Conservation (phyloP, 2,329 filamentous ascomycete species). For the Clarireedia paspali region DNA sequence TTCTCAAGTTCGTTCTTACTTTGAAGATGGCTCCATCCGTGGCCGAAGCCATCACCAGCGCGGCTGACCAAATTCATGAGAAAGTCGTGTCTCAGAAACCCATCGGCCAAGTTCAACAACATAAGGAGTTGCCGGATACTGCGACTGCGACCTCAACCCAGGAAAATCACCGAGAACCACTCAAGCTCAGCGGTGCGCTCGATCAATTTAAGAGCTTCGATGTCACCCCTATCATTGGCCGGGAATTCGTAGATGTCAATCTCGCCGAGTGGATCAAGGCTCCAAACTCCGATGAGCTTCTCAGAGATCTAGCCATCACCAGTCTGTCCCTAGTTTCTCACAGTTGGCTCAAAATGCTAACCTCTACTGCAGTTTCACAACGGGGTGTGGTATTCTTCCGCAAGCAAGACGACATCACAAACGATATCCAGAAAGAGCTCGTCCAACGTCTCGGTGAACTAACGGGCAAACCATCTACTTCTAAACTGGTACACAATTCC, state of each 20-base stretch:
- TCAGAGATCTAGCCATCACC: slow-evolving; percentile 43
- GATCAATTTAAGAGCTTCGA: slow-evolving; percentile 30
- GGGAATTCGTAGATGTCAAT: slow-evolving; percentile 36
- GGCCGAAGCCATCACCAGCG: slow-evolving; percentile 17
- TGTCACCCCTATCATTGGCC: slow-evolving; percentile 38
- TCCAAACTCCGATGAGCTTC: slow-evolving; percentile 38
- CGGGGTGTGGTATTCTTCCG: slow-evolving; percentile 66
- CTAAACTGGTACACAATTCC: slow-evolving; percentile 33
- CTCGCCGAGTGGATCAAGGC: slow-evolving; percentile 40
- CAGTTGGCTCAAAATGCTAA: neutral
- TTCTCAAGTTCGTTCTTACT: too few species aligned
- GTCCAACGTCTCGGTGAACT: slow-evolving; percentile 52
- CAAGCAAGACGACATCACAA: slow-evolving; percentile 50
- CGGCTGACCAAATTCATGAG: slow-evolving; percentile 21
- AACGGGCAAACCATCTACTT: slow-evolving; percentile 47
- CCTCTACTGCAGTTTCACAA: slow-evolving; percentile 46
- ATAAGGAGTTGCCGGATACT: too few species aligned
- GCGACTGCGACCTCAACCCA: neutral
- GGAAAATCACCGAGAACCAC: slow-evolving; percentile 19
- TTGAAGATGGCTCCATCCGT: slow-evolving; percentile 23
- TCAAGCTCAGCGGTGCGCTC: slow-evolving; percentile 24
- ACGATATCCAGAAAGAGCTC: slow-evolving; percentile 59
- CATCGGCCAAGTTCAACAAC: too few species aligned
- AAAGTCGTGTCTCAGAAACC: slow-evolving; percentile 14
- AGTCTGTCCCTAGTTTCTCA: slow-evolving; percentile 19